Percentiles rank a stretch among this genome's conserved stretches.
These are phyloP conservation scores for Pleurotus citrinopileatus DNA, from an alignment of 768 basidiomycete species.

Conservation along the genomic window DNA sequence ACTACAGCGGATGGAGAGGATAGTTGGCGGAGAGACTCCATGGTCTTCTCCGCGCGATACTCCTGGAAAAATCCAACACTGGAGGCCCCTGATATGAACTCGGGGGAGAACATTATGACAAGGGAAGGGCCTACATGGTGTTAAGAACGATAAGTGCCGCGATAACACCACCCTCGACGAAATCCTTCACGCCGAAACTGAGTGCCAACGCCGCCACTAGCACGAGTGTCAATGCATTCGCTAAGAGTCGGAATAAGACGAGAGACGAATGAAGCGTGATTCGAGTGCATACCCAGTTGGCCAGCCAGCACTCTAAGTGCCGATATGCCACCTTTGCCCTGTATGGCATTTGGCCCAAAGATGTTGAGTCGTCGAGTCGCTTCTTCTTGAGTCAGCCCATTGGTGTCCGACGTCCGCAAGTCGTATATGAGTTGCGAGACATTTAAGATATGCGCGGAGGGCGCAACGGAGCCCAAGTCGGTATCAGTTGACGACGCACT, in stretches of 20 bases:
- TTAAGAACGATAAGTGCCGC: slow-evolving; percentile 30
- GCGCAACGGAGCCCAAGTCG: slow-evolving; percentile 26
- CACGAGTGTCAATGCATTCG: slow-evolving; percentile 37
- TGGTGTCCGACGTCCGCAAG: slow-evolving; percentile 27
- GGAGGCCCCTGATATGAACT: background rate
- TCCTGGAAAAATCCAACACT: slow-evolving; percentile 46
- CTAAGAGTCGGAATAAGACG: slow-evolving; percentile 15
- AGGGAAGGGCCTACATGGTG: slow-evolving; percentile 26
- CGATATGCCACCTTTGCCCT: slow-evolving; percentile 32
- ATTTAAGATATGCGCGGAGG: slow-evolving; percentile 30
- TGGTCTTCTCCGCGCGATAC: slow-evolving; percentile 46
- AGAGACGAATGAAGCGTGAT: background rate
- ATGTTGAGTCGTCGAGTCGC: slow-evolving; percentile 27
- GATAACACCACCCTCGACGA: slow-evolving; percentile 8
- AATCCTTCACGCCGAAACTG: slow-evolving; percentile 9
- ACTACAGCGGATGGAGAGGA: slow-evolving; percentile 45
- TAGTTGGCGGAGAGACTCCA: slow-evolving; percentile 46
- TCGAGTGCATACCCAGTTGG: slow-evolving; percentile 28
- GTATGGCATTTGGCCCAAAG: slow-evolving; percentile 31
- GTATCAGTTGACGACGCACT: slow-evolving; percentile 29
- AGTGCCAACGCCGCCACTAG: slow-evolving; percentile 16
- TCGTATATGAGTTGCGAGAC: slow-evolving; percentile 27
- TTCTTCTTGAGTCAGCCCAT: slow-evolving; percentile 35
- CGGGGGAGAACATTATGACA: background rate
- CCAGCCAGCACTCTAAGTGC: slow-evolving; percentile 30